phyloP scores from a whole-genome alignment of 495 filamentous ascomycete genomes.

The Aspergillus sparsus region DNA sequence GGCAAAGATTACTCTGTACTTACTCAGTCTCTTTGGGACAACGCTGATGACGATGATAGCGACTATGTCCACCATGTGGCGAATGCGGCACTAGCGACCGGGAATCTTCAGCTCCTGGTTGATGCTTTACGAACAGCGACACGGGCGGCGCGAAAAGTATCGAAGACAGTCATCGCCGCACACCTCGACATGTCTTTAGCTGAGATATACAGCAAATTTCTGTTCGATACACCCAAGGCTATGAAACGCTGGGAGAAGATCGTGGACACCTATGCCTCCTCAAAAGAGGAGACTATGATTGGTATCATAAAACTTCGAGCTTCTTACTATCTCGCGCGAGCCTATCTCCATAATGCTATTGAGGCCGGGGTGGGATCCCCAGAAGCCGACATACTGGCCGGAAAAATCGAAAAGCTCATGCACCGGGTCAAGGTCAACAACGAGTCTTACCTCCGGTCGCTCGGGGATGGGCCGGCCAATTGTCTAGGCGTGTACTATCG shows the following conservation, averaged over 20 bases:
- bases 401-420: conserved; percentile 12
- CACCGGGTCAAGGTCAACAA: not conserved
- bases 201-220: conserved; percentile 18
- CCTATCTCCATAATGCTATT: conserved; percentile 10
- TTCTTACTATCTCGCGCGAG: conserved; percentile 1
- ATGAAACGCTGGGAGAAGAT: conserved; percentile 17
- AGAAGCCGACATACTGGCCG: conserved; percentile 1
- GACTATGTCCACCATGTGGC: conserved; percentile 1
- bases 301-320: conserved; percentile 8
- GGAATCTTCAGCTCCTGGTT: conserved; percentile 13
- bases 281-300: conserved; percentile 9
- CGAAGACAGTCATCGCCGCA: conserved; percentile 7
- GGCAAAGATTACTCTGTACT: conserved; percentile 11
- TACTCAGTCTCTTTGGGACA: conserved; percentile 7
- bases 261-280: conserved; percentile 12
- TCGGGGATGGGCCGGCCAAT: not conserved
- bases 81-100: conserved; percentile 18
- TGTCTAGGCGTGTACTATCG: conserved; percentile 17
- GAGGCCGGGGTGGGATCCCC: conserved; percentile 7
- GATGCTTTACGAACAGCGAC: conserved; percentile 9
- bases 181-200: conserved; percentile 13
- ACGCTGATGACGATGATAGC: not conserved
- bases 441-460: not conserved
- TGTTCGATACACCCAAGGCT: conserved; percentile 9
- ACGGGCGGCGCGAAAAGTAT: conserved; percentile 4